Evolutionary conservation across 192 early-diverging fungal genomes (phyloP), one percentile per base, ranked within the genome.

Genomic region (Coemansia sp.): DNA sequence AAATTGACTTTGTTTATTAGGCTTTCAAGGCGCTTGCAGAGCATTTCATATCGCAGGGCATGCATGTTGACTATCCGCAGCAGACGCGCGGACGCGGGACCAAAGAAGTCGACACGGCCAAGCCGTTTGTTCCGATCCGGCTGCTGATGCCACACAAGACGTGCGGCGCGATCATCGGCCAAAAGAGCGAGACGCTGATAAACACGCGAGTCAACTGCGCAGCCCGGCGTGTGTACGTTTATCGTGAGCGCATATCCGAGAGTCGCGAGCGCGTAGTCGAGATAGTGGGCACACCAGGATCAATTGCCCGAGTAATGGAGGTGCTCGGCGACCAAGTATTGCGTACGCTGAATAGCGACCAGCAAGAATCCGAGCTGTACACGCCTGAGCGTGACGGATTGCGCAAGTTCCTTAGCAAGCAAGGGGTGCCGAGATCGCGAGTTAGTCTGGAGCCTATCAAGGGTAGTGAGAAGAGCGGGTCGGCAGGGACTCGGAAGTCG

Each of bases 191-290:
- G 36, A 82, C 80, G 48, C 80, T 82, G 16, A 82, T 82, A 52
- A 77, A 73, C 65, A 82, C 80, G 6, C 70, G 80, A 4, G 60
- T 82, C 7, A 70, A 61, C 57, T 82, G 80, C 30, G 71, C 61
- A 1, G 80, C 80, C 4, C 74, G 80, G 4, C 68, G 80, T 31
- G 74, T 82, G 18, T 82, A 82, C 45, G 80, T 82, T n/a, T 82
- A 82, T 59, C 80, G 80, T 54, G 80, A 82, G 68, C 74, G 80
- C 61, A 82, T 82, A n/a, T 48, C 80, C 33, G 66, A 73, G 31
- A 82, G 74, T 60, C 80, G 80, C 48, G 80, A 82, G 69, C 70
- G 80, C 32, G 74, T 82, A 48, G 80, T 82, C 12, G 80, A 82
- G 54, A 64, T 82, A 30, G 75, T 82, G 20, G 80, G 80, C 33